Evolutionary conservation across 192 early-diverging fungal species (phyloP), one percentile per base, ranked within the genome.

Genomic region (Linnemannia elongata): DNA sequence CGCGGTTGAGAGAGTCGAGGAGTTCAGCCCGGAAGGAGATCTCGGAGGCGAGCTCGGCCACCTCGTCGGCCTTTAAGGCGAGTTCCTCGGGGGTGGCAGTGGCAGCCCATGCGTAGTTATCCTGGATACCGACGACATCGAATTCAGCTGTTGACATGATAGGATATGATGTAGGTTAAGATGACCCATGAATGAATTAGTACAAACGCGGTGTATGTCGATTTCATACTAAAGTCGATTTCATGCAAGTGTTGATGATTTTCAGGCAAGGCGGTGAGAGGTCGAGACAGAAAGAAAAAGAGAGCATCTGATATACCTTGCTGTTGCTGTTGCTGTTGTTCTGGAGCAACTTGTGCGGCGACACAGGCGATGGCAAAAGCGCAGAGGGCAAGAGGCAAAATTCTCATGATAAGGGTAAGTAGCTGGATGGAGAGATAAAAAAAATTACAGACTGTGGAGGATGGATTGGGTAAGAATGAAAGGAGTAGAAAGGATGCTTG

Each of bases 321-420:
- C 27, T 66, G 30, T 52, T 52, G 47, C 27, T 63, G 54, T 78
- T 70, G 38, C 33, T 39, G 72, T 52, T 70, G 77, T 47, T 70
- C 77, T 0, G 54, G 75, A 45, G 39, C 60, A 15, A 69, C 47
- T 2, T 72, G 68, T 22, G 69, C 77, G 30, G 49, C 69, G 72
- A 38, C 52, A 12, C 68, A 79, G 35, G 69, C 63, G 27, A 78
- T 20, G 6, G 68, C 68, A 20, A 52, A 69, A 38, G 71, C 22
- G 24, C 77, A 38, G n/a, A 79, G 69, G 3, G 66, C 24, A 38
- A 72, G 30, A 35, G 69, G 57, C 18, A 79, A 38, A 52, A 79
- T 72, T 60, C 39, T 79, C 77, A 79, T 79, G 38, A 47, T 78
- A 52, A 17, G 47, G 45, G 24, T 20, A 20, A 38, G 75, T 75